Base-by-base conservation (phyloP, 192 early-diverging fungal genomes). In the Coemansia sp. region DNA sequence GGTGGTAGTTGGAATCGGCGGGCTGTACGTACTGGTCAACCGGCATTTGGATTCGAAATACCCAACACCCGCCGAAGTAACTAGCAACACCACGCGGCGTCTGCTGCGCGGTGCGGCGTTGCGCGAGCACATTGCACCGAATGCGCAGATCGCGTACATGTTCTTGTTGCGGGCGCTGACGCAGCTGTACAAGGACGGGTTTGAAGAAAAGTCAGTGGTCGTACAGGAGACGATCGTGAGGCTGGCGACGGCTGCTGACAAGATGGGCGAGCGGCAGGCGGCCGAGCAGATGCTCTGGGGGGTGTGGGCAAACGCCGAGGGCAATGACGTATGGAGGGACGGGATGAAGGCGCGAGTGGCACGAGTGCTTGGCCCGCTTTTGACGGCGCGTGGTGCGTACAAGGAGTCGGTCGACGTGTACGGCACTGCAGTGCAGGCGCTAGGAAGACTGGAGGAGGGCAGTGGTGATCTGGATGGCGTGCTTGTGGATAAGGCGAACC, bases 91-190 rank as follows among this genome's bases (percentile, higher is more conserved):
- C 29, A 77, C 68, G 19, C 68, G 74, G 11, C 44, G 29, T 32
- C 44, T 77, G 2, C 40, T 77, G 40, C 68, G 74, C 17, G 74
- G 74, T 0, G 74, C 74, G 1, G 60, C 68, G 18, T 12, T 77
- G 55, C 68, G 74, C 35, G 74, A 77, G 55, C 65, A 71, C 35
- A 35, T 77, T n/a, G 74, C 69, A 36, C 74, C 74, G 3, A 65
- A 71, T 42, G 53, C 74, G 12, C 65, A 58, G 11, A 53, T 71
- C 11, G 74, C 74, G 27, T 77, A 77, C 12, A 17, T 71, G 64
- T 77, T 77, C 15, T 32, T 77, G 38, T 41, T 77, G 11, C 65
- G 55, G 0, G 74, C 74, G 32, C 41, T 77, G 35, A 62, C 70
- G 54, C 61, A 68, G 61, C 67, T 77, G 14, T 62, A 77, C 38